Conservation (phyloP, 2,329 filamentous ascomycete genomes). For the Phialophora chinensis region DNA sequence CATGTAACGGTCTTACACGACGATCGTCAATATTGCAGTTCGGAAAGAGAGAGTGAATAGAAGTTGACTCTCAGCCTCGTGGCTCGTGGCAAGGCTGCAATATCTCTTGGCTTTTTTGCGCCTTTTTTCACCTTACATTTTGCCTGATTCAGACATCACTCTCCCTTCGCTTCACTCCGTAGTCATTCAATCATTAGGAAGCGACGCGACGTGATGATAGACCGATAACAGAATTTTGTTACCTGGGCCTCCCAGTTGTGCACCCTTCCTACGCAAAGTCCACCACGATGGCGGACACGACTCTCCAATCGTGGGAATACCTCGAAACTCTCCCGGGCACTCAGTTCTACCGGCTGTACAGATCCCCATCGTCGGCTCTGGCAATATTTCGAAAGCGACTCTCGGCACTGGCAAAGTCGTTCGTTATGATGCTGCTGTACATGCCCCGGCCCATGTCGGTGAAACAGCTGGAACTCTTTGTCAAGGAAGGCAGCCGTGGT, state of each 20-base stretch:
- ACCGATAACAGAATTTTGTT: not conserved
- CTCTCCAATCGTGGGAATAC: conserved; percentile 76
- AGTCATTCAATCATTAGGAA: not conserved
- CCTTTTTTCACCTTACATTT: not conserved
- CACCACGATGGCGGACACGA: conserved; percentile 33
- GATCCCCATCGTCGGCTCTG: conserved; percentile 91
- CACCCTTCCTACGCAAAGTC: not conserved
- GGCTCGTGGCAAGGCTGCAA: conserved; percentile 1
- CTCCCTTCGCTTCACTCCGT: not conserved
- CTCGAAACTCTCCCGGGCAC: conserved; percentile 89
- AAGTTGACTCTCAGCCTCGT: not conserved
- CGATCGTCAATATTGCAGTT: not conserved
- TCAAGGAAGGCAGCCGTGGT: conserved; percentile 70
- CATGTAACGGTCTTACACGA: not conserved
- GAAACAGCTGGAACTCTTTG: conserved; percentile 84
- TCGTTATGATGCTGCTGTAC: conserved; percentile 95
- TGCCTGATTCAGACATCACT: not conserved
- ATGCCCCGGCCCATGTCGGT: conserved; percentile 79
- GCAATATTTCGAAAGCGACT: conserved; percentile 98
- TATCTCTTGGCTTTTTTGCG: conserved; percentile 10
- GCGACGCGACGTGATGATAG: not conserved
- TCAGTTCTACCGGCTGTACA: conserved; percentile 89
- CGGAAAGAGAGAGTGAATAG: not conserved
- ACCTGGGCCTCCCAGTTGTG: not conserved
- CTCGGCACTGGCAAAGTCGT: conserved; percentile 88